A percentile compares a stretch with the other conserved stretches of the same genome.
Conservation (phyloP, 208 protist species). For the Acanthamoeba quina region DNA sequence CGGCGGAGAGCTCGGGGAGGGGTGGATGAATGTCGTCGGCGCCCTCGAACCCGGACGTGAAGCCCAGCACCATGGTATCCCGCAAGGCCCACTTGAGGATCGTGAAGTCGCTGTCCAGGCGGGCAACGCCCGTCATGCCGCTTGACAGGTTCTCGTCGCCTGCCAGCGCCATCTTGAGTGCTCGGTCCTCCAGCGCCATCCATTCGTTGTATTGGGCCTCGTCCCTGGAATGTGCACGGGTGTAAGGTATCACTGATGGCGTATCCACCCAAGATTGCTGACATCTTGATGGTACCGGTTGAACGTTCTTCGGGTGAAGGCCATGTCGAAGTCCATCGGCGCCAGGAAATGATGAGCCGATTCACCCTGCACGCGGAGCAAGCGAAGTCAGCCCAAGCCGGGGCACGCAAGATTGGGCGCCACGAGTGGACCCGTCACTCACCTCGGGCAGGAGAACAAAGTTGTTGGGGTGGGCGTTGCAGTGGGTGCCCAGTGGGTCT, state of each 20-base stretch:
- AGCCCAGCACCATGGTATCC: slow-evolving; percentile 63
- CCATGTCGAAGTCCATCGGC: slow-evolving; percentile 82
- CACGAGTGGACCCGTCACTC: neutral
- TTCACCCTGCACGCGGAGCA: neutral
- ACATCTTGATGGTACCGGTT: neutral
- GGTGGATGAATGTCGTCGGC: slow-evolving; percentile 27
- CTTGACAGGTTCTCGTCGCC: slow-evolving; percentile 70
- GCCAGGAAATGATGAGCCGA: slow-evolving; percentile 68
- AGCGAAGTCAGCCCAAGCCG: neutral
- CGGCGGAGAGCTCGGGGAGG: neutral
- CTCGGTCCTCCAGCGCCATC: slow-evolving; percentile 57
- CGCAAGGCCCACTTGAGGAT: slow-evolving; percentile 72
- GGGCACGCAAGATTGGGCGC: too few species aligned
- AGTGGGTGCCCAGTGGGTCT: slow-evolving; percentile 76
- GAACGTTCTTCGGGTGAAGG: slow-evolving; percentile 66
- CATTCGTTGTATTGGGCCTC: slow-evolving; percentile 76
- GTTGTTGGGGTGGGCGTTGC: slow-evolving; percentile 80
- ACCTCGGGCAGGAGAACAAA: slow-evolving; percentile 75
- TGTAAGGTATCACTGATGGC: neutral
- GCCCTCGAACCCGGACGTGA: slow-evolving; percentile 40
- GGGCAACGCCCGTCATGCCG: slow-evolving; percentile 68
- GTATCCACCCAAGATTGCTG: neutral
- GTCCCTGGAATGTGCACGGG: neutral
- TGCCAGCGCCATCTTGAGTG: slow-evolving; percentile 74
- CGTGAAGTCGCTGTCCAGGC: slow-evolving; percentile 1